Evolutionary conservation across 768 basidiomycete genomes (phyloP), one percentile per base, ranked within the genome.

Genomic region (Cyclocybe cylindracea): DNA sequence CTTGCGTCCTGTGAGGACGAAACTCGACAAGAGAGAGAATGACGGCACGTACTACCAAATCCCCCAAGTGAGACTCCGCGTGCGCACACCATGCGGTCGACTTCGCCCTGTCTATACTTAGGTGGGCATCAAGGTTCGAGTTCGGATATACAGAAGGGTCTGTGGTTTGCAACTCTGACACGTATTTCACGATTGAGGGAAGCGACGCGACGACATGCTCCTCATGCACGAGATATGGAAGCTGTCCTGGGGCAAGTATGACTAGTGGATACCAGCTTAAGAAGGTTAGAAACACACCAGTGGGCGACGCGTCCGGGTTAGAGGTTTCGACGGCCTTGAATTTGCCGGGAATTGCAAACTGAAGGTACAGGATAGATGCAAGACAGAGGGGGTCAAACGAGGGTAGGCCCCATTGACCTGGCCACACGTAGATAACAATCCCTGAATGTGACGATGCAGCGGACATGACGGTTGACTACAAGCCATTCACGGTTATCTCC

Each of bases 291-390:
- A 55, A 75, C 81, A 70, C 65, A 85, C 90, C 90, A 60, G 75
- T 83, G 10, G 90, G 88, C 43, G 90, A 89, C 16, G 77, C 54
- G 70, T 91, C 88, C 7, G 87, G 85, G 65, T 87, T 82, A 3
- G 78, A 75, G 61, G 81, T 86, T 67, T 84, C 80, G 34, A 73
- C 70, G 24, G 92, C 67, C 13, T 66, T 68, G 66, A 87, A 92
- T 59, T 79, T 72, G n/a, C 84, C 86, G 1, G 90, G 87, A 41
- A 87, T 74, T 10, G 80, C 69, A 18, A 86, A 67, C 62, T 91
- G 89, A 24, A 91, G 78, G 61, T 84, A 85, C 39, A 91, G 67
- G 4, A 87, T 68, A 0, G 88, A 78, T 4, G 84, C 79, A 16
- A 89, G 71, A 64, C 84, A 89, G 11, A 75, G 65, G 0, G 87